Conservation (phyloP, 768 basidiomycete genomes). For the Pulveroboletus sp. region DNA sequence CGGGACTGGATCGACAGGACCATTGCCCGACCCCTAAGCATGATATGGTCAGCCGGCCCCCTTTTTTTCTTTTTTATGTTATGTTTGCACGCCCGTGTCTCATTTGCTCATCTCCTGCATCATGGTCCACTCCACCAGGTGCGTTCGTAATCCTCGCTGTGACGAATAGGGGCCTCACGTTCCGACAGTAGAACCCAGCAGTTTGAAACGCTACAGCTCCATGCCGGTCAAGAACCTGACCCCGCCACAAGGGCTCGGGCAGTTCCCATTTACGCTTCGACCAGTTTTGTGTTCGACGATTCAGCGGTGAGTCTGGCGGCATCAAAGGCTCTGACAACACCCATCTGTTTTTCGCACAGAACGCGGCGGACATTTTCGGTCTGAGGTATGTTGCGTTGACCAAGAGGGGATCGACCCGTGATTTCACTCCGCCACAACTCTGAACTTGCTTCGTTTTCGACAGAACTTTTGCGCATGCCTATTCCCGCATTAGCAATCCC, state of each 20-base stretch:
- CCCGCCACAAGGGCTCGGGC: constrained; percentile 67
- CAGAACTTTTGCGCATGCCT: constrained; percentile 8
- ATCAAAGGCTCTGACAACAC: background rate
- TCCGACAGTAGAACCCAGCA: constrained; percentile 29
- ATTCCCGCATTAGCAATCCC: constrained; percentile 21
- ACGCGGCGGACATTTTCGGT: constrained; percentile 12
- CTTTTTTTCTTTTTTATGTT: background rate
- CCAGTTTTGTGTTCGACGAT: constrained; percentile 70
- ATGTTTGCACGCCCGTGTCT: background rate
- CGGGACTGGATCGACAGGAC: no score
- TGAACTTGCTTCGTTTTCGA: background rate
- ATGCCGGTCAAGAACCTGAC: constrained; percentile 66
- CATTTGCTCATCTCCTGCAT: background rate
- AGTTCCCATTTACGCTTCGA: constrained; percentile 71
- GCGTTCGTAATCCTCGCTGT: background rate
- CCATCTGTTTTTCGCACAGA: background rate
- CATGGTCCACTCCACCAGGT: constrained; percentile 7
- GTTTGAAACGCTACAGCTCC: constrained; percentile 77
- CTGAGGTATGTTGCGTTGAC: constrained; percentile 5
- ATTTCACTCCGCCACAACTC: no score
- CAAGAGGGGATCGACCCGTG: no score
- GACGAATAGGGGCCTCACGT: background rate
- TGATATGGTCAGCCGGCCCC: background rate
- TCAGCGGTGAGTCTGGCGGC: constrained; percentile 36
- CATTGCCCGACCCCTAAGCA: background rate